Conservation (phyloP, 1,284 basidiomycete species). For the Leccinum pachyderme region DNA sequence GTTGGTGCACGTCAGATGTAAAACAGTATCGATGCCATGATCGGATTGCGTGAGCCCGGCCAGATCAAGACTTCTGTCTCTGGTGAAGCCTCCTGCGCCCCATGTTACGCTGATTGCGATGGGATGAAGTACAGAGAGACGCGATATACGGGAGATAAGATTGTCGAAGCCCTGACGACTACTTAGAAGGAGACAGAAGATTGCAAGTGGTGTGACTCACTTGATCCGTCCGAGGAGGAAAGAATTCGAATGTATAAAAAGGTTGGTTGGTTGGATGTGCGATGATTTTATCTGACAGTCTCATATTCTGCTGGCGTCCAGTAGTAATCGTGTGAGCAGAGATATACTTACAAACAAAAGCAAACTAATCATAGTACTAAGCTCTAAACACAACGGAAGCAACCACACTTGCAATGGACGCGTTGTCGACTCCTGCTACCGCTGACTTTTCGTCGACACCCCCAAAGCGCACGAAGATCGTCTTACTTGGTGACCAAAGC, state of each 20-base stretch:
- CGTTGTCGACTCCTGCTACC: slow-evolving; percentile 63
- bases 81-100: slow-evolving; percentile 96
- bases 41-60: slow-evolving; percentile 70
- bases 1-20: slow-evolving; percentile 98
- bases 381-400: neutral
- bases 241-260: slow-evolving; percentile 93
- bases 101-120: slow-evolving; percentile 89
- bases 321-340: neutral
- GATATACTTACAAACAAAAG: slow-evolving; percentile 24
- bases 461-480: slow-evolving; percentile 94
- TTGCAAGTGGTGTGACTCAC: slow-evolving; percentile 32
- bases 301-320: slow-evolving; percentile 41
- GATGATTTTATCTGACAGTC: slow-evolving; percentile 64
- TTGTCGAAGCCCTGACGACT: slow-evolving; percentile 76
- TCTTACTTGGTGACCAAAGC: slow-evolving; percentile 89
- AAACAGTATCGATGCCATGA: slow-evolving; percentile 77
- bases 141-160: slow-evolving; percentile 75
- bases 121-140: slow-evolving; percentile 69
- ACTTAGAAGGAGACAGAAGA: slow-evolving; percentile 14
- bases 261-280: slow-evolving; percentile 45
- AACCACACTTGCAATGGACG: slow-evolving; percentile 38
- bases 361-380: slow-evolving; percentile 23
- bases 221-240: slow-evolving; percentile 91
- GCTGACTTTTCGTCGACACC: slow-evolving; percentile 82
- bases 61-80: slow-evolving; percentile 84